Base-by-base conservation (phyloP, 331 rosid genomes). In the Dryas integrifolia region DNA sequence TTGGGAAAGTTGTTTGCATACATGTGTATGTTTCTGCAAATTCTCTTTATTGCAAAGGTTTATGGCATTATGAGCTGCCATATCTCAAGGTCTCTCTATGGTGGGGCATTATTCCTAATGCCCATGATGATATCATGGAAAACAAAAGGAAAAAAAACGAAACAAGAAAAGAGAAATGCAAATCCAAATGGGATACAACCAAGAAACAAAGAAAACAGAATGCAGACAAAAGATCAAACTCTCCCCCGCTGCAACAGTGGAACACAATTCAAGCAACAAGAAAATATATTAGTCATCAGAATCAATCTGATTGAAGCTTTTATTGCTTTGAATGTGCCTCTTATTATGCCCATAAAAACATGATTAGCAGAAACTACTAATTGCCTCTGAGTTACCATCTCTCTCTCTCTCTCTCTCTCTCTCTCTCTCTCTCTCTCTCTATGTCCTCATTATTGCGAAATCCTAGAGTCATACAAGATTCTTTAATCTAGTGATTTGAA, bases 171-270 rank as follows among this genome's bases (percentile, higher is more conserved):
- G 48, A 16, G 8, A n/a, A 50, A 38, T 13, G 39, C 59, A 53
- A 15, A 58, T 38, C 61, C 63, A 39, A 52, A 51, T 38, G n/a
- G 62, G 41, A 69, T 69, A 30, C 41, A 47, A 58, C 39, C 49
- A 8, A 41, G 30, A 40, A n/a, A 40, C 2, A n/a, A 15, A 14
- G 5, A 14, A 50, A 50, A 12, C 16, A 12, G 49, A 41, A 63
- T 63, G 40, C 18, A 16, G 65, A 59, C 49, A 72, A 72, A 59
- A 59, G 59, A 52, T 72, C 49, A 72, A 47, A 46, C 47, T 62
- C 68, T 7, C 53, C 26, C 53, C 26, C 48, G 24, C 76, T 59
- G 46, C 48, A 9, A 48, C 76, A 30, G 41, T 47, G 58, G 35
- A 46, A 46, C 49, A 7, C 26, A 47, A 45, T 58, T 26, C 67